These are phyloP conservation scores for Arthrobotrys sphaeroides DNA, from an alignment of 2,329 filamentous ascomycete genomes.

Conservation along the genomic window DNA sequence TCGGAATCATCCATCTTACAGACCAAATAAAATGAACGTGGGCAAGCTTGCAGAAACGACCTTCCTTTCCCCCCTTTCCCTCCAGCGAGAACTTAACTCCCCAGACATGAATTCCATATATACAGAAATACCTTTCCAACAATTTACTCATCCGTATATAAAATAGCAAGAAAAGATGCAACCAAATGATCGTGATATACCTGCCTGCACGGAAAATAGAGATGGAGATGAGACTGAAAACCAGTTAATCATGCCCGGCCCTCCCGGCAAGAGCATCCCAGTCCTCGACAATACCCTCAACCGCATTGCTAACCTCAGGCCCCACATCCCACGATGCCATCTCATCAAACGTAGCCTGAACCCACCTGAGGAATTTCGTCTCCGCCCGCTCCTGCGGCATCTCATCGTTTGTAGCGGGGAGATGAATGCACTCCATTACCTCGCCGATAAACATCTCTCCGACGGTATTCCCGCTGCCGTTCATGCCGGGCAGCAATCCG, in stretches of 20 bases:
- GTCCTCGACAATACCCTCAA: slow-evolving; percentile 44
- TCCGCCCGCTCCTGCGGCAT: slow-evolving; percentile 55
- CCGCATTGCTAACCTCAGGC: slow-evolving; percentile 51
- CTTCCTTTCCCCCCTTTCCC: too few species aligned
- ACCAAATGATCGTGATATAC: too few species aligned
- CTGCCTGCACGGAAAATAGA: too few species aligned
- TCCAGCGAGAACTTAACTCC: too few species aligned
- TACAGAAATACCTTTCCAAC: too few species aligned
- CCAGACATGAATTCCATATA: too few species aligned
- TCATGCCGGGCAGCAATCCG: slow-evolving; percentile 24
- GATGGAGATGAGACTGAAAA: not conserved
- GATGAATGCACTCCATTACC: slow-evolving; percentile 53
- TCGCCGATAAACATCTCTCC: slow-evolving; percentile 56
- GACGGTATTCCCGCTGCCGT: slow-evolving; percentile 41
- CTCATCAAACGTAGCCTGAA: slow-evolving; percentile 57
- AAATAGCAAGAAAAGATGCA: too few species aligned
- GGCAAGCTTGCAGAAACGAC: too few species aligned
- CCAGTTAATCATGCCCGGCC: slow-evolving; percentile 11
- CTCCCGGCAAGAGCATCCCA: slow-evolving; percentile 35
- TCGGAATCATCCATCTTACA: not conserved
- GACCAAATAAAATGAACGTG: too few species aligned
- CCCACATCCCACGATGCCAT: slow-evolving; percentile 58
- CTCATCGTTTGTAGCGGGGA: slow-evolving; percentile 55
- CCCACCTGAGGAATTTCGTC: slow-evolving; percentile 57
- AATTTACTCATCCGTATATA: too few species aligned